These are phyloP conservation scores for Salix brachista DNA, from an alignment of 345 rosid genomes.

Conservation along the genomic window DNA sequence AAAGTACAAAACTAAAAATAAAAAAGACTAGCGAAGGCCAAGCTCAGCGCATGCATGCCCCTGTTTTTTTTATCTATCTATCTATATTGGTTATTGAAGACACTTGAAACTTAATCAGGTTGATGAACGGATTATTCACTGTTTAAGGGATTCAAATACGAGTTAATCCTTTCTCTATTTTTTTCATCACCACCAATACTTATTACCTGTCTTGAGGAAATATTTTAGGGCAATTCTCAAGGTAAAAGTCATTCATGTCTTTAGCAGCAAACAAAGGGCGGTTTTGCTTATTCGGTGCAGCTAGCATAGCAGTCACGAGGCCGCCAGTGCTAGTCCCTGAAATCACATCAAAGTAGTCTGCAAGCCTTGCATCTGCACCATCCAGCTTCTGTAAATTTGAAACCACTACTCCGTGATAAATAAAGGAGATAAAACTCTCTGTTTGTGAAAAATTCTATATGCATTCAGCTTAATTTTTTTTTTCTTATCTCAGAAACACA, in stretches of 20 bases:
- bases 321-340: no score
- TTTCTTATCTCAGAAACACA: no score
- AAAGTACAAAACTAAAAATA: no score
- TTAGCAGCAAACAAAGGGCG: slow-evolving; percentile 63
- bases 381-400: slow-evolving; percentile 48
- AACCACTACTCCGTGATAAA: background rate
- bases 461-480: background rate
- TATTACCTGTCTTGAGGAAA: slow-evolving; percentile 3
- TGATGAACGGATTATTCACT: no score
- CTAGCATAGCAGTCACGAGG: no score
- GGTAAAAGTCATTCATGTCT: slow-evolving; percentile 41
- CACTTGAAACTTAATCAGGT: background rate
- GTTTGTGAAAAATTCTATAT: no score
- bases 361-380: slow-evolving; percentile 27
- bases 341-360: no score
- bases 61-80: background rate
- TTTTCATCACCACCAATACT: background rate
- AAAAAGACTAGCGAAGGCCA: no score
- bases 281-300: slow-evolving; percentile 31
- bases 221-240: slow-evolving; percentile 15
- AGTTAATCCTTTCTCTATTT: no score
- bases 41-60: no score
- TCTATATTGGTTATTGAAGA: background rate
- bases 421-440: background rate
- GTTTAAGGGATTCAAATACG: background rate